Conservation (phyloP, 495 filamentous ascomycete genomes). For the Aspergillus sclerotiicarbonarius region DNA sequence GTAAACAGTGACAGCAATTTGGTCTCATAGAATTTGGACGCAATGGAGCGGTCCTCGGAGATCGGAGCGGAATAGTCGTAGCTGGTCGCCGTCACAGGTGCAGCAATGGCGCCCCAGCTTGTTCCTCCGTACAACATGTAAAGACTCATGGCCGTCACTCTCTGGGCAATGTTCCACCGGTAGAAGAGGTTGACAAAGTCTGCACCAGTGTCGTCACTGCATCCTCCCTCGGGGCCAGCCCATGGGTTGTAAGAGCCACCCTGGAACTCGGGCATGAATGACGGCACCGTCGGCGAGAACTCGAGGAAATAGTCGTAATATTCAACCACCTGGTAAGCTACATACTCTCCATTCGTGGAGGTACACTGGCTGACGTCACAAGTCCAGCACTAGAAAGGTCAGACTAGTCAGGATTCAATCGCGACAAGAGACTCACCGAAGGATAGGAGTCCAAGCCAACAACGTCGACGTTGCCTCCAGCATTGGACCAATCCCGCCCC, state of each 20-base stretch:
- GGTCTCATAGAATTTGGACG: slow-evolving; percentile 59
- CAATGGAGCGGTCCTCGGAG: slow-evolving; percentile 55
- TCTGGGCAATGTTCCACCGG: slow-evolving; percentile 54
- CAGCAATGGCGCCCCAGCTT: slow-evolving; percentile 53
- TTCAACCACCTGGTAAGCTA: slow-evolving; percentile 49
- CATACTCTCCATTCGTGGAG: slow-evolving; percentile 53
- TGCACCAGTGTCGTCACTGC: slow-evolving; percentile 43
- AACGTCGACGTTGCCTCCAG: slow-evolving; percentile 56
- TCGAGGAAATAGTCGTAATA: slow-evolving; percentile 58
- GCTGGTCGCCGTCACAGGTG: slow-evolving; percentile 47
- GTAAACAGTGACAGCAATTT: slow-evolving; percentile 58
- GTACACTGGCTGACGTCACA: slow-evolving; percentile 57
- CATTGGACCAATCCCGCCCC: slow-evolving; percentile 52
- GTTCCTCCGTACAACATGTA: slow-evolving; percentile 65
- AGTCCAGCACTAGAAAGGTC: slow-evolving; percentile 49
- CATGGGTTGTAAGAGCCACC: slow-evolving; percentile 64
- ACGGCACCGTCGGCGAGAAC: slow-evolving; percentile 50
- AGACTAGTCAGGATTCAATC: not conserved
- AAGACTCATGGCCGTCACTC: slow-evolving; percentile 51
- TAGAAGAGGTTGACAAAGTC: slow-evolving; percentile 63
- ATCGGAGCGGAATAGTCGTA: slow-evolving; percentile 63
- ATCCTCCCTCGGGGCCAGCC: slow-evolving; percentile 55
- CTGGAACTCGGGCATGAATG: slow-evolving; percentile 63
- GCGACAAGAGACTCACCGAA: slow-evolving; percentile 26
- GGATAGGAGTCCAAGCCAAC: slow-evolving; percentile 59